These are phyloP conservation scores for Tolypocladium sp. DNA, from an alignment of 2,329 filamentous ascomycete species.

Conservation along the genomic window DNA sequence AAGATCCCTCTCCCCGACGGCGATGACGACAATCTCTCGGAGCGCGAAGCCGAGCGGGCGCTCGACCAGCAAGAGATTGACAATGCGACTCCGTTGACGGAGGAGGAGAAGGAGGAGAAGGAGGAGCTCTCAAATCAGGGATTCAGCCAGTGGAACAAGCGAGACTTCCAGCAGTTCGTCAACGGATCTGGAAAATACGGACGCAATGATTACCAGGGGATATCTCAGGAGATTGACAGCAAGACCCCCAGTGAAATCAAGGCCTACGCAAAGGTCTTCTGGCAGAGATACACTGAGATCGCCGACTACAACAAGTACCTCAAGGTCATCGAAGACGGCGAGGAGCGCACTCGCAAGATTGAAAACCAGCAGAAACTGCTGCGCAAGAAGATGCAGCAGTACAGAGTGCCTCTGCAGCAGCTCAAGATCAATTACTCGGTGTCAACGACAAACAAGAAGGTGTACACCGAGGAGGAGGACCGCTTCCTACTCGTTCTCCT, in stretches of 20 bases:
- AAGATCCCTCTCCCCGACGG: constrained; percentile 87
- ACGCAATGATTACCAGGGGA: constrained; percentile 73
- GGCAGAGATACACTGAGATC: constrained; percentile 89
- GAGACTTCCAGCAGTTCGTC: constrained; percentile 97
- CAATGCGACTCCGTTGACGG: constrained; percentile 76
- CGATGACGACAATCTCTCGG: constrained; percentile 74
- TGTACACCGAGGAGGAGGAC: constrained; percentile 97
- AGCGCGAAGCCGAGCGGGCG: constrained; percentile 79
- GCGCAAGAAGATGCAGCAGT: constrained; percentile 90
- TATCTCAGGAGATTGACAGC: constrained; percentile 83
- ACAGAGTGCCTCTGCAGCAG: constrained; percentile 94
- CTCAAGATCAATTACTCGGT: constrained; percentile 99
- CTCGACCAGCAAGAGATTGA: constrained; percentile 90
- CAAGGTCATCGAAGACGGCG: constrained; percentile 82
- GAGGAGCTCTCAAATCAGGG: constrained; percentile 71
- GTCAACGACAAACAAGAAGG: constrained; percentile 98
- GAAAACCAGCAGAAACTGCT: constrained; percentile 90
- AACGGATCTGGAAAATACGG: constrained; percentile 92
- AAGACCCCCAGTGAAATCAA: constrained; percentile 81
- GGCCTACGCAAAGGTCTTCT: constrained; percentile 89
- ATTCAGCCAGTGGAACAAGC: constrained; percentile 90
- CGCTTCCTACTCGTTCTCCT: constrained; percentile 89
- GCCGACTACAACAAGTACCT: constrained; percentile 83
- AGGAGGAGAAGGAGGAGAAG: constrained; percentile 85
- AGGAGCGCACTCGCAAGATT: constrained; percentile 80